Percentiles rank a stretch among this genome's conserved stretches.
Evolutionary conservation across 306 rosid genomes (phyloP).

Genomic region (Amphicarpaea edgeworthii): DNA sequence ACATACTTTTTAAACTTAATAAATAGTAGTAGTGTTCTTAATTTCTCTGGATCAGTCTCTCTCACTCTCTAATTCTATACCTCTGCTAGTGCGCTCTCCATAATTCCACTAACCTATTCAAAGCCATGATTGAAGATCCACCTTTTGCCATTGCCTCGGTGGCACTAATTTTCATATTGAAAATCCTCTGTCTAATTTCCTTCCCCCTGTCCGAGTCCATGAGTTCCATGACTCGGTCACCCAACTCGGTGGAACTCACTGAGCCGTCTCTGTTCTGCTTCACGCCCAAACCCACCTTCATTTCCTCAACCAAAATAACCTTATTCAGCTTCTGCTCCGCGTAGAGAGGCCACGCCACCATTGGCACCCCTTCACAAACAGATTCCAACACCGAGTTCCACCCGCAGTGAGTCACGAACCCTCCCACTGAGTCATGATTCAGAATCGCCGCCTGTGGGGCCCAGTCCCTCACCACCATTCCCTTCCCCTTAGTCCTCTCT

Average conservation of each 20-base stretch:
- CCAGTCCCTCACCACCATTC: slow-evolving; percentile 52
- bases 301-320: slow-evolving; percentile 54
- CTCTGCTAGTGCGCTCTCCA: background rate
- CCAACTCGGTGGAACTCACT: slow-evolving; percentile 42
- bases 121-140: slow-evolving; percentile 36
- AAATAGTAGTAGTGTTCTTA: too few relatives aligned
- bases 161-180: background rate
- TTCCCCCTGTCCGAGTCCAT: slow-evolving; percentile 52
- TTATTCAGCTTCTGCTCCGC: slow-evolving; percentile 61
- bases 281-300: slow-evolving; percentile 53
- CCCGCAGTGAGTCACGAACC: slow-evolving; percentile 70
- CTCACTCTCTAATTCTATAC: background rate
- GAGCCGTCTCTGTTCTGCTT: slow-evolving; percentile 28
- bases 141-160: background rate
- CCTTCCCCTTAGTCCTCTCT: slow-evolving; percentile 47
- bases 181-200: slow-evolving; percentile 9
- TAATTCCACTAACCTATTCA: slow-evolving; percentile 1
- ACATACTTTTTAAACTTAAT: background rate
- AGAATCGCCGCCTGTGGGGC: slow-evolving; percentile 63
- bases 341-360: slow-evolving; percentile 62
- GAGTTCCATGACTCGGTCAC: slow-evolving; percentile 49
- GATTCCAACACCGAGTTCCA: slow-evolving; percentile 75
- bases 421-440: slow-evolving; percentile 56
- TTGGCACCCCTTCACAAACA: slow-evolving; percentile 42
- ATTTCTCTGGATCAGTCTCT: background rate